Base-by-base conservation (phyloP, 192 early-diverging fungal genomes). In the Coemansia reversa region DNA sequence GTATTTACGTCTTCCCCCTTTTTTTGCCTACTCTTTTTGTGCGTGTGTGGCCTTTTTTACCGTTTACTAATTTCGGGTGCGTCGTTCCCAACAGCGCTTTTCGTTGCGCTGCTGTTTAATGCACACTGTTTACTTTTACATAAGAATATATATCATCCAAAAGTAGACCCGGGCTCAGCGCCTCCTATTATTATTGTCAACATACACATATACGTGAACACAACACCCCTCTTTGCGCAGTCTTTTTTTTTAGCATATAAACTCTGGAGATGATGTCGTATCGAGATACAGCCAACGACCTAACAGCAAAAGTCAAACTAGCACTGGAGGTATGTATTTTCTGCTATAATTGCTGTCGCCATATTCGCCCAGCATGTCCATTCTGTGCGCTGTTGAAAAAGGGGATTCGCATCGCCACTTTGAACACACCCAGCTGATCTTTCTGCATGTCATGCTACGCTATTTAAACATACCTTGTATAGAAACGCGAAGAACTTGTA, bases 401-500 rank as follows among this genome's bases (percentile, higher is more conserved):
- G 20, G 55, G 58, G n/a, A 48, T 42, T 23, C 20, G 5, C n/a
- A 29, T 29, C 25, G 18, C 2, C n/a, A 42, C 27, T 16, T 28
- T 56, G 20, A 56, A 22, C 23, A 52, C 11, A 52, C 19, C 25
- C 20, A 25, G 23, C 25, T 25, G 51, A 52, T 25, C 23, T 52
- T 14, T 27, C 22, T 7, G 23, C 55, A 23, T 42, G 19, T 24
- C 59, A 35, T 14, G 14, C 14, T 2, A 20, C 16, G 39, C 23
- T 12, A 35, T 11, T 24, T 58, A 23, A 29, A 14, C 61, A 45
- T 14, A 45, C 19, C 5, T 42, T 61, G 19, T 55, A 66, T 80
- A 80, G 77, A 70, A 32, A 45, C 77, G 77, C 19, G 65, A 67
- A 8, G 65, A 67, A 48, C 69, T 80, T 35, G 33, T 70, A n/a